phyloP scores from a whole-genome alignment of 257 asterid genomes.

The Oldenlandia corymbosa region DNA sequence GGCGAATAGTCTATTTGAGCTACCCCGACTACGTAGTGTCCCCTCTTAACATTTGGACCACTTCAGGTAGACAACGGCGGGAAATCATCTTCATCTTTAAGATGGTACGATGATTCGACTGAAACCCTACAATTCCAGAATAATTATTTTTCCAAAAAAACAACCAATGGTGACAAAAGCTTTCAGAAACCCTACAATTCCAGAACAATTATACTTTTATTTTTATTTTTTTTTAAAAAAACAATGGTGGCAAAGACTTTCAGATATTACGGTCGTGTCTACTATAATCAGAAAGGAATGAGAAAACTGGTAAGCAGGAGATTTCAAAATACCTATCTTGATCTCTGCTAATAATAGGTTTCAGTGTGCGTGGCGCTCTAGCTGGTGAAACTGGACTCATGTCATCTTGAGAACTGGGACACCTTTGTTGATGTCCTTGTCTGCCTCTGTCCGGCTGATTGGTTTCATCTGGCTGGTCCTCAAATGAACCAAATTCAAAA shows the following conservation, averaged over 20 bases:
- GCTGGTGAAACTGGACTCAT: conserved; percentile 19
- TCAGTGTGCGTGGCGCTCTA: conserved; percentile 27
- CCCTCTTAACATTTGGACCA: conserved; percentile 10
- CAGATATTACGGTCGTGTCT: conserved; percentile 7
- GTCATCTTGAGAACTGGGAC: conserved; percentile 26
- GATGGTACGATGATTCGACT: conserved; percentile 54
- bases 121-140: conserved; percentile 49
- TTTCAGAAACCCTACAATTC: conserved; percentile 52
- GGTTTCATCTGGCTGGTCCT: conserved; percentile 20
- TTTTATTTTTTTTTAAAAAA: too few relatives aligned
- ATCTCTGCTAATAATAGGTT: conserved; percentile 32
- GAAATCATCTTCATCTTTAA: conserved; percentile 76
- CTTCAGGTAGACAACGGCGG: conserved; percentile 62
- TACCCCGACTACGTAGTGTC: conserved; percentile 8
- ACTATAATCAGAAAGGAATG: not conserved
- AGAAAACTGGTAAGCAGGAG: not conserved
- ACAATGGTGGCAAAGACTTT: too few relatives aligned
- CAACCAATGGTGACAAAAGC: too few relatives aligned
- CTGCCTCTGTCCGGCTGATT: conserved; percentile 24
- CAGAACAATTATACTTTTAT: too few relatives aligned
- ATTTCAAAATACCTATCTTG: conserved; percentile 50
- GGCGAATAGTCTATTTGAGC: too few relatives aligned
- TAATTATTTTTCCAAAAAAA: too few relatives aligned
- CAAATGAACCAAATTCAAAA: conserved; percentile 30
- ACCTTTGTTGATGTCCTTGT: conserved; percentile 25